phyloP scores from a whole-genome alignment of 495 filamentous ascomycete species.

The Cercophora samala region DNA sequence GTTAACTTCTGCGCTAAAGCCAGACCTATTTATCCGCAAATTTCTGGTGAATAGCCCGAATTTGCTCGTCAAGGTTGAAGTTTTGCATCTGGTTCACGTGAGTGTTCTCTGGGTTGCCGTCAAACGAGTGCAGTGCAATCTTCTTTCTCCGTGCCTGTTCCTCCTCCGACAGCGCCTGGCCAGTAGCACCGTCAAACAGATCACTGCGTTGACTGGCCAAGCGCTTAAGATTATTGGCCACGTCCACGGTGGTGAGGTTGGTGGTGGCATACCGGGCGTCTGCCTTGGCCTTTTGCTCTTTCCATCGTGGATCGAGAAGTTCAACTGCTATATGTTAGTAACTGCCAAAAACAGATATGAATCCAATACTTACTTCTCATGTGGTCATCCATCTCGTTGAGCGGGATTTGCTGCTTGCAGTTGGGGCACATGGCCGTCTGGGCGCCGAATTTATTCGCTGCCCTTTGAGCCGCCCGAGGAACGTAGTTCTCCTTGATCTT shows the following conservation, averaged over 20 bases:
- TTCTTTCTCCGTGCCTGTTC: constrained; percentile 75
- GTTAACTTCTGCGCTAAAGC: neutral
- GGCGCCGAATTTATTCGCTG: constrained; percentile 58
- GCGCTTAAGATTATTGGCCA: constrained; percentile 93
- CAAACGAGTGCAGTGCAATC: constrained; percentile 62
- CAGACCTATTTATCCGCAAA: constrained; percentile 44
- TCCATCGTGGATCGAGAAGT: constrained; percentile 91
- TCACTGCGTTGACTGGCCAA: constrained; percentile 88
- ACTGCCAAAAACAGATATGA: neutral
- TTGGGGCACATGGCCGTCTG: constrained; percentile 85
- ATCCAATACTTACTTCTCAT: constrained; percentile 66
- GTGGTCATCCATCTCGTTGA: constrained; percentile 84
- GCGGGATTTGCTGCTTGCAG: constrained; percentile 83
- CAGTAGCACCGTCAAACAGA: constrained; percentile 77
- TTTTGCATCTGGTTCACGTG: constrained; percentile 47
- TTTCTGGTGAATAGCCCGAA: constrained; percentile 64
- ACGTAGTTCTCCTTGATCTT: constrained; percentile 92
- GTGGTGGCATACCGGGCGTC: constrained; percentile 81
- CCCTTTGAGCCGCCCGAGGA: constrained; percentile 72
- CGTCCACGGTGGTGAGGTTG: constrained; percentile 81
- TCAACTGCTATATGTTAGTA: constrained; percentile 47
- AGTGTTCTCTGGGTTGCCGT: constrained; percentile 56
- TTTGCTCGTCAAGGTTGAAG: constrained; percentile 69
- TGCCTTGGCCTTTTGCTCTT: constrained; percentile 86
- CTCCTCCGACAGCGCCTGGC: constrained; percentile 64